Conservation (phyloP, 2,329 filamentous ascomycete genomes). For the Verticillium albo-atrum region DNA sequence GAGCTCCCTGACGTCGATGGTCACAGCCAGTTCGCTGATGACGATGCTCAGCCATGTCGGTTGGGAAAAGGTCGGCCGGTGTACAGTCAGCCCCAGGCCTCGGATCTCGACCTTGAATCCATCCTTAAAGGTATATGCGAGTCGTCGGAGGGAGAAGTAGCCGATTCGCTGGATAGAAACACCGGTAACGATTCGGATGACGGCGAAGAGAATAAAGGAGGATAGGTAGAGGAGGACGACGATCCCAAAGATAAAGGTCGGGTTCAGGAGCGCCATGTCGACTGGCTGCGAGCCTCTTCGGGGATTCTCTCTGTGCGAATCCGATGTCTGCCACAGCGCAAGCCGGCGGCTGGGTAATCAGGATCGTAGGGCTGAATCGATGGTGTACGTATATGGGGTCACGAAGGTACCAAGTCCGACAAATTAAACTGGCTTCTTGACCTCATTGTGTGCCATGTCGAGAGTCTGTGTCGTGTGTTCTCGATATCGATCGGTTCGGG, state of each 20-base stretch:
- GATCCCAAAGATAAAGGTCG: conserved; percentile 82
- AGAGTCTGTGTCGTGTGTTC: not conserved
- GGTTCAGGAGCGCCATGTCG: conserved; percentile 62
- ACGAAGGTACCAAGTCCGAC: not conserved
- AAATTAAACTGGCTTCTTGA: not conserved
- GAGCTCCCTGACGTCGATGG: conserved; percentile 69
- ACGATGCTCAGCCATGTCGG: conserved; percentile 95
- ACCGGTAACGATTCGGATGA: conserved; percentile 87
- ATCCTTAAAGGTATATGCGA: conserved; percentile 85
- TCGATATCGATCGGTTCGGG: not conserved
- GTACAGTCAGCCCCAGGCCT: conserved; percentile 80
- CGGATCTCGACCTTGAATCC: conserved; percentile 87
- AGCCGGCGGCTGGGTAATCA: not conserved
- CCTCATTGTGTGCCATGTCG: not conserved
- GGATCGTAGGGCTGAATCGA: not conserved
- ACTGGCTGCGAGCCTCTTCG: conserved; percentile 7
- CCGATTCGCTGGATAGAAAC: conserved; percentile 94
- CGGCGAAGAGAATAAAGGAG: conserved; percentile 89
- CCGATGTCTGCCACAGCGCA: not conserved
- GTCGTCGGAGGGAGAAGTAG: conserved; percentile 84
- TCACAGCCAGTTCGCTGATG: conserved; percentile 78
- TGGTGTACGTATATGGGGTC: not conserved
- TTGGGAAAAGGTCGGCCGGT: conserved; percentile 93
- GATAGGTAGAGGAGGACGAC: conserved; percentile 82
- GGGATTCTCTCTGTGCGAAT: too few species aligned